Evolutionary conservation across 768 basidiomycete genomes (phyloP).

Genomic region (Psilocybe sp.): DNA sequence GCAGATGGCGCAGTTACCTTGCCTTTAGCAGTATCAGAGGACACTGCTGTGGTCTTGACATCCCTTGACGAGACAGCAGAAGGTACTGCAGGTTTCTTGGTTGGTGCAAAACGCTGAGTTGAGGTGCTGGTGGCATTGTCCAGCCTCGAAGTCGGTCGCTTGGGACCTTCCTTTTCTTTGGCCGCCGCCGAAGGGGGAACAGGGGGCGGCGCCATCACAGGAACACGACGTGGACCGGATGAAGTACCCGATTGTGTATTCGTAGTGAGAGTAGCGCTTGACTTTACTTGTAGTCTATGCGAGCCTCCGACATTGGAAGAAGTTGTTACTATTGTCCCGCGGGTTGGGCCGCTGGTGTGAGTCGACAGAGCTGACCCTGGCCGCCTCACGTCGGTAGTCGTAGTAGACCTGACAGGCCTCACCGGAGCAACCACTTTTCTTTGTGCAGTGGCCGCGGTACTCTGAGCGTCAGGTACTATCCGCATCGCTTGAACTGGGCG

Average conservation of each 20-base stretch:
- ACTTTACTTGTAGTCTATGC: slow-evolving; percentile 24
- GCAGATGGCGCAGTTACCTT: slow-evolving; percentile 2
- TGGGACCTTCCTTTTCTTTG: slow-evolving; percentile 14
- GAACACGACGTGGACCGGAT: slow-evolving; percentile 24
- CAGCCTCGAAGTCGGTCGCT: slow-evolving; percentile 11
- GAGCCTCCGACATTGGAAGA: slow-evolving; percentile 10
- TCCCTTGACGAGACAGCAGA: slow-evolving; percentile 11
- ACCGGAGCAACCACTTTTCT: slow-evolving; percentile 1
- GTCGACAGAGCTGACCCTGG: slow-evolving; percentile 12
- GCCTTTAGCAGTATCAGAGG: background rate
- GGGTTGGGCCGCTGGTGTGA: slow-evolving; percentile 6
- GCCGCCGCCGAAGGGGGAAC: slow-evolving; percentile 14
- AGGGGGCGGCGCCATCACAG: slow-evolving; percentile 15
- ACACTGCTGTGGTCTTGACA: slow-evolving; percentile 5
- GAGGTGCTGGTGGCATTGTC: slow-evolving; percentile 11
- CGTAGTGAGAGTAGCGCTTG: slow-evolving; percentile 12
- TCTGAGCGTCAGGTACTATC: slow-evolving; percentile 3
- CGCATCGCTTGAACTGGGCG: slow-evolving; percentile 20
- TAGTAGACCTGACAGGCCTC: slow-evolving; percentile 4
- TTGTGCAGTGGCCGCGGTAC: slow-evolving; percentile 1
- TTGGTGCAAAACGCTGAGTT: slow-evolving; percentile 11
- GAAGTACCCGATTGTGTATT: slow-evolving; percentile 6
- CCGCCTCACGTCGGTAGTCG: slow-evolving; percentile 12
- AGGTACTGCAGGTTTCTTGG: slow-evolving; percentile 14
- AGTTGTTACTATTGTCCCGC: slow-evolving; percentile 2